Evolutionary conservation across 257 asterid genomes (phyloP), one percentile per base, ranked within the genome.

Genomic region (Jacaranda copaia): DNA sequence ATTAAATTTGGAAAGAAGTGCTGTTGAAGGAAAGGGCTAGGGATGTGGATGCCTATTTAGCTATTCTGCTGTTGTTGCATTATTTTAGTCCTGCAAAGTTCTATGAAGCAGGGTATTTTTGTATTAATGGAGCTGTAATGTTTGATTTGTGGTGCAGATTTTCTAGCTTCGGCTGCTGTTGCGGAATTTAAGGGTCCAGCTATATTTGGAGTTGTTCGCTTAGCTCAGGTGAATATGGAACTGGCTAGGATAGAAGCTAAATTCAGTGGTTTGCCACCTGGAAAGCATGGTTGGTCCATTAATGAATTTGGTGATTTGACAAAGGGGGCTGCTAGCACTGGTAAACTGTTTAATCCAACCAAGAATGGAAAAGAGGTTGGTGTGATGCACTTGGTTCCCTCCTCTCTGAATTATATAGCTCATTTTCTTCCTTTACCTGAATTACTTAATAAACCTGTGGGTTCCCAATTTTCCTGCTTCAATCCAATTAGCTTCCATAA

Each of bases 271-370:
- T 77, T 93, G 81, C 68, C 92, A 39, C 96, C 92, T 59, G 98
- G 98, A 65, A 91, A 85, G 81, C 96, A 89, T 35, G 94, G 89
- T 57, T 95, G 98, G 99, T 90, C 97, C 39, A 85, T 95, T 60
- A 91, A 95, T 67, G 87, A 93, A 84, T 95, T 89, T 81, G 99
- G 99, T 67, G 97, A 93, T 89, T 77, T 95, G 80, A 95, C 97
- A 5, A 82, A 69, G 51, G 98, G 98, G 18, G 97, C 93, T 73
- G 97, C 97, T 49, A 93, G 92, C 87, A 95, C 99, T 6, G 98
- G 98, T 25, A 89, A 90, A 71, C 81, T 95, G 81, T 93, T 85
- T 73, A 81, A 85, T 78, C 93, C 89, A 9, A 53, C 82, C 43
- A 87, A 85, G 46, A 77, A 73, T 16, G 89, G 40, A 20, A 78